A percentile compares a stretch with the other conserved stretches of the same genome.
Evolutionary conservation across 495 filamentous ascomycete genomes (phyloP).

Genomic region (Pseudoneurospora amorphoporcata): DNA sequence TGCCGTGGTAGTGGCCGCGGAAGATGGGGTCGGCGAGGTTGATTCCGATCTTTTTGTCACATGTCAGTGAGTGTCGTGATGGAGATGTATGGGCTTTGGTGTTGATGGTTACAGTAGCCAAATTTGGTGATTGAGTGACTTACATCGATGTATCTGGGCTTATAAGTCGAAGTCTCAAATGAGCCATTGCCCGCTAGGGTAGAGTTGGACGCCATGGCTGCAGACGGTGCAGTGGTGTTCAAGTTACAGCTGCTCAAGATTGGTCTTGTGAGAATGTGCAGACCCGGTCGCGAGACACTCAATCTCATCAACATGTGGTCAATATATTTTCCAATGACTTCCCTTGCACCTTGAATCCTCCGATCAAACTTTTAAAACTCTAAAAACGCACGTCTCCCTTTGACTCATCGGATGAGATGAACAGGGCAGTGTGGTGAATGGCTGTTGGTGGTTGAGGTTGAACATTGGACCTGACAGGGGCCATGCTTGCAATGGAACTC

Average conservation of each 20-base stretch:
- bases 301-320: conserved; percentile 7
- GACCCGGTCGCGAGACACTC: neutral
- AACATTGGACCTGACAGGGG: neutral
- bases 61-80: neutral
- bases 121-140: conserved; percentile 15
- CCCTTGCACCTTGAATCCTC: neutral
- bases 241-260: neutral
- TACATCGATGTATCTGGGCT: conserved; percentile 52
- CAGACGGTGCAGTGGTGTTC: neutral
- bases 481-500: neutral
- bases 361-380: neutral
- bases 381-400: neutral
- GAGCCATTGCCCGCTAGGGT: neutral
- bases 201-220: conserved; percentile 11
- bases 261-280: conserved; percentile 4
- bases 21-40: conserved; percentile 89
- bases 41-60: conserved; percentile 60
- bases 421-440: neutral
- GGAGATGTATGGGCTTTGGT: neutral
- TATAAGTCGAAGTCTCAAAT: conserved; percentile 17
- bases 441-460: neutral
- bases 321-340: neutral
- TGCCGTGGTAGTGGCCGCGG: conserved; percentile 73
- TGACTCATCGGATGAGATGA: neutral
- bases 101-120: neutral